These are phyloP conservation scores for Metschnikowia sp. DNA, from an alignment of 805 yeast genomes.

Conservation along the genomic window DNA sequence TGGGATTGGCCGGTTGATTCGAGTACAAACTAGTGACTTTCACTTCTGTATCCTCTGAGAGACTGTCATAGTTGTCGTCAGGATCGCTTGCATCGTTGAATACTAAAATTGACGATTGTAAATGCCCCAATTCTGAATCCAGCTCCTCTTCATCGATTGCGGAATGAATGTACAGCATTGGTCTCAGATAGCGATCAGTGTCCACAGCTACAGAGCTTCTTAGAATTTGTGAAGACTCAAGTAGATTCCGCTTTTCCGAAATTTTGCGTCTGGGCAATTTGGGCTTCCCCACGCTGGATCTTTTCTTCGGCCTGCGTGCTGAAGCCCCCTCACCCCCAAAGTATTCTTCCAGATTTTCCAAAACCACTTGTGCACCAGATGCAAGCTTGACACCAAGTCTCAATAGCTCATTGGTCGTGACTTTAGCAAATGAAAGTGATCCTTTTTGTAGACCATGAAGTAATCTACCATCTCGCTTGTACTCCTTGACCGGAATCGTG, in stretches of 20 bases:
- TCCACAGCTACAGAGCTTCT: constrained; percentile 20
- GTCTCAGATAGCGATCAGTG: constrained; percentile 20
- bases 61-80: constrained; percentile 22
- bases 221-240: constrained; percentile 27
- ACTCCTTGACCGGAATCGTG: constrained; percentile 70
- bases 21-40: constrained; percentile 68
- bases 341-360: constrained; percentile 77
- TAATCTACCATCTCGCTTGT: constrained; percentile 66
- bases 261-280: not conserved
- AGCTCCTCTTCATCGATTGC: constrained; percentile 30
- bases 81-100: constrained; percentile 18
- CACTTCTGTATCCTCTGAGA: constrained; percentile 29
- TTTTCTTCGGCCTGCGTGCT: constrained; percentile 31
- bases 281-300: not conserved
- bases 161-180: constrained; percentile 28
- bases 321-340: constrained; percentile 71
- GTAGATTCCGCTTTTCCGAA: constrained; percentile 13
- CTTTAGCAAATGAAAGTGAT: constrained; percentile 65
- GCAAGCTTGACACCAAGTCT: constrained; percentile 82
- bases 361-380: constrained; percentile 78
- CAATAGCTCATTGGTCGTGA: constrained; percentile 76
- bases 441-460: constrained; percentile 74
- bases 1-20: constrained; percentile 70
- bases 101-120: constrained; percentile 24
- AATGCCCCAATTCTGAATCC: constrained; percentile 9